These are phyloP conservation scores for Conringia planisiliqua DNA, from an alignment of 345 rosid species.

Conservation along the genomic window DNA sequence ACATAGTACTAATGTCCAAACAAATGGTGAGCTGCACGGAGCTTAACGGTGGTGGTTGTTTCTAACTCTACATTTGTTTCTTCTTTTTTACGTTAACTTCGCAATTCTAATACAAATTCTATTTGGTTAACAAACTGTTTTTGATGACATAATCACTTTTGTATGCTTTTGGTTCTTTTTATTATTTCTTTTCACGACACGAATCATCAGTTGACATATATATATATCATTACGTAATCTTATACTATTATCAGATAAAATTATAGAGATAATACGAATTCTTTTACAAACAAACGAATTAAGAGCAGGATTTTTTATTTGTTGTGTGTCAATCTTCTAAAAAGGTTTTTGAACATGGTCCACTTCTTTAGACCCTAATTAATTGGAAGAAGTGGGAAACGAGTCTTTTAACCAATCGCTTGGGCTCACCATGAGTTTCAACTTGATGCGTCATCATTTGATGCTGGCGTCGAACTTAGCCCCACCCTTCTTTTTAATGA, in stretches of 20 bases:
- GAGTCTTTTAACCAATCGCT: neutral
- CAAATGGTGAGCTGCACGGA: neutral
- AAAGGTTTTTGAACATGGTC: neutral
- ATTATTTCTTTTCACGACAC: neutral
- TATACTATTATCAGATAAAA: neutral
- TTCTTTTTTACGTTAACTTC: neutral
- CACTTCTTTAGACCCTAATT: neutral
- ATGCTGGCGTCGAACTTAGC: slow-evolving; percentile 18
- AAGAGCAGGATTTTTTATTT: neutral
- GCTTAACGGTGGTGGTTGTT: slow-evolving; percentile 14
- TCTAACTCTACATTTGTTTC: slow-evolving; percentile 1
- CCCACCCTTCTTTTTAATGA: slow-evolving; percentile 1
- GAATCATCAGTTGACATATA: neutral
- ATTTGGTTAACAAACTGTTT: neutral
- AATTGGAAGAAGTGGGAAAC: neutral
- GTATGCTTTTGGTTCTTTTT: neutral
- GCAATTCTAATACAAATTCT: neutral
- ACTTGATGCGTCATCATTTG: slow-evolving; percentile 29
- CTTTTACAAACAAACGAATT: neutral
- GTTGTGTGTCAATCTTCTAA: neutral
- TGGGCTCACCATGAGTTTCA: slow-evolving; percentile 18
- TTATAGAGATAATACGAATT: neutral
- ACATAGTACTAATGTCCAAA: slow-evolving; percentile 6
- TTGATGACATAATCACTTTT: slow-evolving; percentile 4
- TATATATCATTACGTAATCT: neutral